These are phyloP conservation scores for Neurospora sp. DNA, from an alignment of 495 filamentous ascomycete species.

Conservation along the genomic window DNA sequence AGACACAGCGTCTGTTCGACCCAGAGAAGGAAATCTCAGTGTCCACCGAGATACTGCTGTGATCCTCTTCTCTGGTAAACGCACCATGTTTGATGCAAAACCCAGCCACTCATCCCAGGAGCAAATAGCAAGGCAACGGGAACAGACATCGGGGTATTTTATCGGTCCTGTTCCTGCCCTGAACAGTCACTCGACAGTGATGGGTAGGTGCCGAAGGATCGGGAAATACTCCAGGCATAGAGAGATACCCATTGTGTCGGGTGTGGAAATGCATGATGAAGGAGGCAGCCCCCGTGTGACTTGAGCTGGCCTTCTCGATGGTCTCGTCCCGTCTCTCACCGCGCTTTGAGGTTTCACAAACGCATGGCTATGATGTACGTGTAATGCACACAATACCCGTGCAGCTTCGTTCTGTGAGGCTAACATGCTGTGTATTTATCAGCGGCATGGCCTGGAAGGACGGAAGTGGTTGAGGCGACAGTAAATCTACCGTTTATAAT, in stretches of 20 bases:
- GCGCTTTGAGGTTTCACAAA: constrained; percentile 17
- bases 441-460: neutral
- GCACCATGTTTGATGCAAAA: neutral
- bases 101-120: neutral
- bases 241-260: neutral
- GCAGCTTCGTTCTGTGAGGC: neutral
- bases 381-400: neutral
- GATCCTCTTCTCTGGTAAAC: neutral
- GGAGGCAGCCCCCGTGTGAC: neutral
- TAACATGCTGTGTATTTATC: neutral
- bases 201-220: neutral
- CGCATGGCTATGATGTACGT: neutral
- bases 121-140: neutral
- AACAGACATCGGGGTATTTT: neutral
- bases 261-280: neutral
- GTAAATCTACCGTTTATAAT: neutral
- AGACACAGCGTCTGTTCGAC: neutral
- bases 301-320: neutral
- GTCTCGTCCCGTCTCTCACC: constrained; percentile 6
- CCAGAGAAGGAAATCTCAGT: neutral
- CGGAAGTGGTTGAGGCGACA: neutral
- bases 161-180: neutral
- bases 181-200: neutral
- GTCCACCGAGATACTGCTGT: neutral
- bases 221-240: neutral